Evolutionary conservation across 805 yeast species (phyloP), one percentile per base, ranked within the genome.

Genomic region (Yarrowia deformans): DNA sequence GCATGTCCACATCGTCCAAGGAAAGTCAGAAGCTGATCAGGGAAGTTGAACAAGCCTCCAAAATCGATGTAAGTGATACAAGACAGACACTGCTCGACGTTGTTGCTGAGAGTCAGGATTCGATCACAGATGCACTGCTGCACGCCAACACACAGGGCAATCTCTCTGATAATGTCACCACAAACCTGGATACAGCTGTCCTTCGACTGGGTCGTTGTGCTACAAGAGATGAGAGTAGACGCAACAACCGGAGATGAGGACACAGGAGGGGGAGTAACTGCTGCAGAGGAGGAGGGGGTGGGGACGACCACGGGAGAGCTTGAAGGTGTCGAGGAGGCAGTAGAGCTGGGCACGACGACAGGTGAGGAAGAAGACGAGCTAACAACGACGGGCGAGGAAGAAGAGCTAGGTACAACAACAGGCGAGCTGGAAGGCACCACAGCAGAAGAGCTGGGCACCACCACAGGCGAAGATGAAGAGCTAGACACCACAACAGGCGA

Each of bases 51-150:
- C 34, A 55, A 8, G 8, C 46, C 37, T 2, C 46, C 45, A 9
- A 55, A 55, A 23, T 55, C 61, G 14, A 40, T 55, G 61, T 55
- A 55, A 2, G 61, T 61, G 29, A 61, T 37, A 23, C 67, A 61
- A 1, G 42, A 37, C 19, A 61, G 29, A 10, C 67, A 61, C 14
- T 13, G 29, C 29, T 48, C 67, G 1, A 61, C 67, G 37, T 46
- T 40, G 34, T 23, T 18, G 43, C 19, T 40, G 32, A 40, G 10
- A 5, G 55, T 32, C 19, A 37, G 12, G 8, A 61, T 3, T 61
- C 67, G 18, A 16, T 46, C 46, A 13, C 67, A 61, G 13, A 61
- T 48, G 14, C 67, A 61, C 54, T 61, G 46, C 37, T 48, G 35
- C 4, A 61, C 46, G 8, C 55, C 55, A 8, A 61, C 50, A 34